These are phyloP conservation scores for Suillus bovinus DNA, from an alignment of 768 basidiomycete species.

Conservation along the genomic window DNA sequence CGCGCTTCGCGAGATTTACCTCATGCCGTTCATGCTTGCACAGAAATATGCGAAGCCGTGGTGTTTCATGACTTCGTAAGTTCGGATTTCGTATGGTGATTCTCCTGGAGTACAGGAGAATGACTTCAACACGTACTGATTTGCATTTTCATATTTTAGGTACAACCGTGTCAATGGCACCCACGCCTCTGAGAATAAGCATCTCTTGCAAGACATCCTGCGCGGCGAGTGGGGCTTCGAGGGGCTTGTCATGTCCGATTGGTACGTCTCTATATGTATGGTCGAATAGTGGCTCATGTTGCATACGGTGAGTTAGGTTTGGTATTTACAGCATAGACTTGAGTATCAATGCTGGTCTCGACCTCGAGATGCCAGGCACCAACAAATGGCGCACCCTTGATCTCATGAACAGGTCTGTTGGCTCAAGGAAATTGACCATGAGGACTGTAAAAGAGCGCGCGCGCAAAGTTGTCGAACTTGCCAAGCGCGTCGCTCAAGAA, in stretches of 20 bases:
- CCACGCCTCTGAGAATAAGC: constrained; percentile 65
- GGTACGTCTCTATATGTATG: constrained; percentile 41
- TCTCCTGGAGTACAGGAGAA: background rate
- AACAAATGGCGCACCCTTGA: constrained; percentile 78
- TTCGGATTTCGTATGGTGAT: constrained; percentile 6
- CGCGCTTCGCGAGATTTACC: constrained; percentile 58
- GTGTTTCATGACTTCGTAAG: constrained; percentile 63
- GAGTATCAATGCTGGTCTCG: constrained; percentile 72
- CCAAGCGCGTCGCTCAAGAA: constrained; percentile 65
- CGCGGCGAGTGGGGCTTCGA: constrained; percentile 75
- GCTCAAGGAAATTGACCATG: constrained; percentile 62
- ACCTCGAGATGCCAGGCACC: constrained; percentile 78
- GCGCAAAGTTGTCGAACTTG: constrained; percentile 62
- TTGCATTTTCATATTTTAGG: constrained; percentile 32
- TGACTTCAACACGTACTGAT: constrained; percentile 1
- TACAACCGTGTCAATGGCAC: constrained; percentile 78
- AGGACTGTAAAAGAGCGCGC: constrained; percentile 69
- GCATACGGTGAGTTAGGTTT: constrained; percentile 45
- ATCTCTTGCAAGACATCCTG: constrained; percentile 60
- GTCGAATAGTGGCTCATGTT: background rate
- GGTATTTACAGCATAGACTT: constrained; percentile 68
- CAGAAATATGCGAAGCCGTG: constrained; percentile 53
- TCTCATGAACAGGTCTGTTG: constrained; percentile 59
- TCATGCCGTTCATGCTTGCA: constrained; percentile 62
- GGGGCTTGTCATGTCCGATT: constrained; percentile 82